phyloP scores from a whole-genome alignment of 2,329 filamentous ascomycete species.

The Neofusicoccum cordaticola region DNA sequence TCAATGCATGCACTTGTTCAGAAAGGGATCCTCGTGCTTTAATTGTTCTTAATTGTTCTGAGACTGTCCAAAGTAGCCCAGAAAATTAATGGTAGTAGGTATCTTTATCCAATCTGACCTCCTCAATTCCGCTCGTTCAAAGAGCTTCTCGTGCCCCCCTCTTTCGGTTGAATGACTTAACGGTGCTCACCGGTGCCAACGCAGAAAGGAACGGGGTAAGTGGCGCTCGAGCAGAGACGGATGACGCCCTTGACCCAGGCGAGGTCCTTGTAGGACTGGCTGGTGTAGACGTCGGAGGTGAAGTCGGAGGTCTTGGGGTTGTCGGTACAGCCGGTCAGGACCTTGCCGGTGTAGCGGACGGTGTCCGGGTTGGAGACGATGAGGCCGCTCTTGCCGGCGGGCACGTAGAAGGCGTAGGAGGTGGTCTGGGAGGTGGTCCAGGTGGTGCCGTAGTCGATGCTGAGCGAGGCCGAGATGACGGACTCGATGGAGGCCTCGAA shows the following conservation, averaged over 20 bases:
- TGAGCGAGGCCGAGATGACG: background rate
- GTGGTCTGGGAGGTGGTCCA: conserved; percentile 29
- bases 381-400: conserved; percentile 37
- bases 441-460: background rate
- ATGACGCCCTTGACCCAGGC: conserved; percentile 43
- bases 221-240: conserved; percentile 36
- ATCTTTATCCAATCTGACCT: no score
- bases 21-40: no score
- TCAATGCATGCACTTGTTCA: no score
- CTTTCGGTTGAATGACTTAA: background rate
- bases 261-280: conserved; percentile 32
- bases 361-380: conserved; percentile 41
- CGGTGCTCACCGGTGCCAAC: conserved; percentile 31
- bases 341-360: conserved; percentile 33
- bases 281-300: conserved; percentile 35
- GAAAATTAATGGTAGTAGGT: no score
- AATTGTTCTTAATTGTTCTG: no score
- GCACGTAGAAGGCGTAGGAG: conserved; percentile 33
- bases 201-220: conserved; percentile 39
- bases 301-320: conserved; percentile 27
- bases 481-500: background rate
- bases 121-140: no score
- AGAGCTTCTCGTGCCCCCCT: background rate
- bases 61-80: no score
- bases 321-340: conserved; percentile 37